A percentile compares a stretch with the other conserved stretches of the same genome.
phyloP scores from a whole-genome alignment of 139 green algal genomes.

The Micromonas commoda region DNA sequence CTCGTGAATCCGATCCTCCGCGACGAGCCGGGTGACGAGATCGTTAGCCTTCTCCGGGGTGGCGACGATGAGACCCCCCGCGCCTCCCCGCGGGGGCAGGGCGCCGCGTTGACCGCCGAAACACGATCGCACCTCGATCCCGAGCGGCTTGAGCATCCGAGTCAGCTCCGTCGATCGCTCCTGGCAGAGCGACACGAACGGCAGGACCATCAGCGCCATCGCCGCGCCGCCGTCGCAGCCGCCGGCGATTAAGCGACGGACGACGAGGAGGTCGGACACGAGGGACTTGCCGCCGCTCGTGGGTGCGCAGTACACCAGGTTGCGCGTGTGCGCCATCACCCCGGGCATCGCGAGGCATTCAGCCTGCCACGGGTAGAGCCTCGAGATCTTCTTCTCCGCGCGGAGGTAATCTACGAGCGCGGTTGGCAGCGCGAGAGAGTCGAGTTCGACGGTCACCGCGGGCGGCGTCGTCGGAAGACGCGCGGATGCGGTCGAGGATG shows the following conservation, averaged over 20 bases:
- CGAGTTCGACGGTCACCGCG: no score
- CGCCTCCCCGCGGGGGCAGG: neutral
- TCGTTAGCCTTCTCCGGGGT: constrained; percentile 87
- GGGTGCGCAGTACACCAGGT: constrained; percentile 74
- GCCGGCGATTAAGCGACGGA: constrained; percentile 21
- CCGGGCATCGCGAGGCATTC: constrained; percentile 39
- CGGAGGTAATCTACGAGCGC: neutral
- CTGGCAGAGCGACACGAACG: constrained; percentile 58
- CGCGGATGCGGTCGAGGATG: no score
- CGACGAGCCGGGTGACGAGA: constrained; percentile 51
- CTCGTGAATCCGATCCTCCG: constrained; percentile 56
- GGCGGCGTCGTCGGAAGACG: no score
- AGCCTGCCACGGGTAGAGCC: constrained; percentile 37
- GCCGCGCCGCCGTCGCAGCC: neutral
- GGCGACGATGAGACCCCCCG: constrained; percentile 56
- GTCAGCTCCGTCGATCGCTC: constrained; percentile 51
- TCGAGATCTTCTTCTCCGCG: neutral
- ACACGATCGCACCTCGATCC: constrained; percentile 7
- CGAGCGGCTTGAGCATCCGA: constrained; percentile 24
- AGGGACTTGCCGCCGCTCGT: constrained; percentile 76
- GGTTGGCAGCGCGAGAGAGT: no score
- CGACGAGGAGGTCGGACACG: constrained; percentile 69
- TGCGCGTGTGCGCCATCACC: constrained; percentile 57
- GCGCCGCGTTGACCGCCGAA: constrained; percentile 23
- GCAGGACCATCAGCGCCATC: constrained; percentile 49